Conservation (phyloP, 257 asterid species). For the Penstemon newberryi region DNA sequence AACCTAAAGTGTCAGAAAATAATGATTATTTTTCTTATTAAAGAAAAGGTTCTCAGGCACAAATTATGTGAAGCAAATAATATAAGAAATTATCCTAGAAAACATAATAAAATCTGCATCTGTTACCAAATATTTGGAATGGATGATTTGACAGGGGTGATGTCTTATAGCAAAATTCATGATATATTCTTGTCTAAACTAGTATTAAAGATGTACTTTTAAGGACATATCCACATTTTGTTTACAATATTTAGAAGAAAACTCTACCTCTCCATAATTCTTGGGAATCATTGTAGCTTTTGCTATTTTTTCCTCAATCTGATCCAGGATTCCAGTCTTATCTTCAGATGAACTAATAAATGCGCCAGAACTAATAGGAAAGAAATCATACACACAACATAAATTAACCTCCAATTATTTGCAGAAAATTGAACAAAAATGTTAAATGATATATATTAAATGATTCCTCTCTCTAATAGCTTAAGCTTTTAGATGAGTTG, state of each 20-base stretch:
- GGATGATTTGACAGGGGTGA: constrained; percentile 13
- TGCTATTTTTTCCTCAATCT: constrained; percentile 77
- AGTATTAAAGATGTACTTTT: constrained; percentile 4
- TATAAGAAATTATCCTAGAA: constrained; percentile 14
- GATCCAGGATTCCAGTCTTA: constrained; percentile 66
- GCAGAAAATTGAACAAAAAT: not conserved
- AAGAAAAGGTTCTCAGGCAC: constrained; percentile 6
- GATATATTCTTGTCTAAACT: not conserved
- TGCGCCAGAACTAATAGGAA: constrained; percentile 68
- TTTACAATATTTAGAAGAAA: not conserved
- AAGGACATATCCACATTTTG: not conserved
- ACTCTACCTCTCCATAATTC: constrained; percentile 78
- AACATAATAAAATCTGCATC: not conserved
- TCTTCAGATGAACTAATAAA: constrained; percentile 84
- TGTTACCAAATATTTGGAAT: constrained; percentile 8
- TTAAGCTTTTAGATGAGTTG: too few species aligned
- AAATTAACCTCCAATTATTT: not conserved
- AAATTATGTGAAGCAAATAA: constrained; percentile 10
- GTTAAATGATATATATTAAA: too few species aligned
- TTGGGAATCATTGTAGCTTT: constrained; percentile 74
- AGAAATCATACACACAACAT: constrained; percentile 10
- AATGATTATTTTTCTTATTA: not conserved
- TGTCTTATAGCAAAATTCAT: constrained; percentile 7
- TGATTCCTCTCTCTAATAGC: too few species aligned
- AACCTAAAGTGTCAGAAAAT: not conserved